phyloP scores from a whole-genome alignment of 495 filamentous ascomycete species.

The Trichodelitschia bisporula region DNA sequence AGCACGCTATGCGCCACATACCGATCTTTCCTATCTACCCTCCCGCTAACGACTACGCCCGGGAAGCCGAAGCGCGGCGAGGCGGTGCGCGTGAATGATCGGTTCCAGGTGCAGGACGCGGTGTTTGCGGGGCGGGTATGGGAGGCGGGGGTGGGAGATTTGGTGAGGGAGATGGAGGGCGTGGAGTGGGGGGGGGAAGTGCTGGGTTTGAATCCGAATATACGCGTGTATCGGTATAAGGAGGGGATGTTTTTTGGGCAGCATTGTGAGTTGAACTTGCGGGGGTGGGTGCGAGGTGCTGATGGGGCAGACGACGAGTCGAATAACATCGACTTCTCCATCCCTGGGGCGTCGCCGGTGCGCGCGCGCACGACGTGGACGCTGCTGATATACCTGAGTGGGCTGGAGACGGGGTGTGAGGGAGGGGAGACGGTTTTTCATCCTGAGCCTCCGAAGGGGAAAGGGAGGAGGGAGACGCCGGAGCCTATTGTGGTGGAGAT shows the following conservation, averaged over 20 bases:
- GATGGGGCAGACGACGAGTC: slow-evolving; percentile 46
- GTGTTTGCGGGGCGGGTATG: slow-evolving; percentile 48
- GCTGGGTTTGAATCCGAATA: slow-evolving; percentile 72
- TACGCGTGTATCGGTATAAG: slow-evolving; percentile 74
- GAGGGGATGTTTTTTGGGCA: slow-evolving; percentile 74
- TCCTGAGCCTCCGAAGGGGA: slow-evolving; percentile 31
- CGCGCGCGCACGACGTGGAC: slow-evolving; percentile 81
- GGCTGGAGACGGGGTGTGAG: slow-evolving; percentile 33
- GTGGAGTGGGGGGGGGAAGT: neutral
- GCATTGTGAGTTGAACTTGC: slow-evolving; percentile 36
- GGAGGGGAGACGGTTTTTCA: slow-evolving; percentile 91
- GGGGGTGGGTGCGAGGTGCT: too few relatives aligned
- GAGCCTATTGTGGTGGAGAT: slow-evolving; percentile 34
- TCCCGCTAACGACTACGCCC: slow-evolving; percentile 61
- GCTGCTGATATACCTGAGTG: slow-evolving; percentile 65
- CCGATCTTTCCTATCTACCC: slow-evolving; percentile 45
- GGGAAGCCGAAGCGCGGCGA: slow-evolving; percentile 66
- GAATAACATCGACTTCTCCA: slow-evolving; percentile 34
- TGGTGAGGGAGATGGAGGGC: slow-evolving; percentile 6
- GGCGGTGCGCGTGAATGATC: slow-evolving; percentile 72
- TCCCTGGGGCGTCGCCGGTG: slow-evolving; percentile 22
- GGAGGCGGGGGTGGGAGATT: slow-evolving; percentile 12
- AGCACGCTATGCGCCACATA: slow-evolving; percentile 60
- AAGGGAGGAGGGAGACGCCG: slow-evolving; percentile 25
- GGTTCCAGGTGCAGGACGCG: slow-evolving; percentile 61